Conservation (phyloP, 495 filamentous ascomycete genomes). For the Podospora comata region DNA sequence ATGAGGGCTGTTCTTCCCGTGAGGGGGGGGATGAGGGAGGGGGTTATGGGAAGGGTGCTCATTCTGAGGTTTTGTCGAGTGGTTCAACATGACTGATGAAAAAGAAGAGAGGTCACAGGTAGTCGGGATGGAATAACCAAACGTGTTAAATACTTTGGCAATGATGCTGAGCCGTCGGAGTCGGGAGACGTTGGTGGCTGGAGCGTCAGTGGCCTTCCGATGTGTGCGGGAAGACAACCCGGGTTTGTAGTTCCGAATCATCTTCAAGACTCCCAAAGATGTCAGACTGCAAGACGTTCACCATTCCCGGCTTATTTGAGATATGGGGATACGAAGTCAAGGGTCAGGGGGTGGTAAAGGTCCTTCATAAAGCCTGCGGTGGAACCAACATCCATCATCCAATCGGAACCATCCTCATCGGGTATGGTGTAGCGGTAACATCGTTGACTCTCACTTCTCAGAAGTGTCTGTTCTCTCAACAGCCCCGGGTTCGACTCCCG, state of each 20-base stretch:
- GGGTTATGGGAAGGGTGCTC: neutral
- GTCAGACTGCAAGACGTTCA: too few relatives aligned
- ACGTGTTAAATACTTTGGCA: neutral
- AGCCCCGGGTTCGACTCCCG: slow-evolving; percentile 18
- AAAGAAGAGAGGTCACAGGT: neutral
- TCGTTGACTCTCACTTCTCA: slow-evolving; percentile 14
- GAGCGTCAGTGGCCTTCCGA: too few relatives aligned
- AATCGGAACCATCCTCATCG: neutral
- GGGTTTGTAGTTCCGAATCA: too few relatives aligned
- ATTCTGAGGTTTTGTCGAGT: neutral
- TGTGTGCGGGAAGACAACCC: too few relatives aligned
- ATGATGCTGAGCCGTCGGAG: too few relatives aligned
- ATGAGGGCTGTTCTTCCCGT: neutral
- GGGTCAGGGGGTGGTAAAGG: neutral
- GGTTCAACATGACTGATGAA: neutral
- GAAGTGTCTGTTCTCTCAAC: slow-evolving; percentile 12
- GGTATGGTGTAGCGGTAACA: slow-evolving; percentile 13
- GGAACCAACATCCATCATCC: neutral
- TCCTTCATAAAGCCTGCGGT: neutral
- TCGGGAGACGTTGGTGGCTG: too few relatives aligned
- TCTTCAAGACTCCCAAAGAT: too few relatives aligned
- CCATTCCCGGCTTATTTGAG: too few relatives aligned
- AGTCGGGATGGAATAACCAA: too few relatives aligned
- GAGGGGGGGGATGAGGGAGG: neutral
- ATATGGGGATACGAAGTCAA: too few relatives aligned